Evolutionary conservation across 352 stramenopile genomes (phyloP).

Genomic region (Phytopythium montanum): DNA sequence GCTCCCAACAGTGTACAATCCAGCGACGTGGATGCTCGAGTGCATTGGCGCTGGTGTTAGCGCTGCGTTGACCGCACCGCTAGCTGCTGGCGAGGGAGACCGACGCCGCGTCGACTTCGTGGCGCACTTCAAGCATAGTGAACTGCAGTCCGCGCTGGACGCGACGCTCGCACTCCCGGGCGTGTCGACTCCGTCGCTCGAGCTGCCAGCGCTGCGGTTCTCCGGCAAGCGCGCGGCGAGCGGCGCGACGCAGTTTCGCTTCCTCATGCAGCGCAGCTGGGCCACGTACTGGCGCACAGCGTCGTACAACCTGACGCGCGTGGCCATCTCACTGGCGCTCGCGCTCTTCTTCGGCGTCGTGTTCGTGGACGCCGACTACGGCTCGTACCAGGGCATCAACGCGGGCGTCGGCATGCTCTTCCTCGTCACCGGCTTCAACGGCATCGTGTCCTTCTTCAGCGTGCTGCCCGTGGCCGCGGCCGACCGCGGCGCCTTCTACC

Average conservation of each 20-base stretch:
- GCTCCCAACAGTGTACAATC: constrained; percentile 30
- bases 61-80: background rate
- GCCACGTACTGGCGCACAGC: constrained; percentile 49
- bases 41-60: constrained; percentile 44
- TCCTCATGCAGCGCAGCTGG: constrained; percentile 33
- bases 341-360: constrained; percentile 79
- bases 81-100: background rate
- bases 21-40: constrained; percentile 87
- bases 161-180: constrained; percentile 20
- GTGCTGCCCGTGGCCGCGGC: constrained; percentile 74
- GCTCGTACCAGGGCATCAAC: constrained; percentile 41
- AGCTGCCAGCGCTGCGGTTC: constrained; percentile 23
- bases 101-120: constrained; percentile 26
- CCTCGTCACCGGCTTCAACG: constrained; percentile 77
- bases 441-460: constrained; percentile 80
- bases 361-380: constrained; percentile 51
- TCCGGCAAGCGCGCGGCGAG: constrained; percentile 25
- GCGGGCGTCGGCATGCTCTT: constrained; percentile 81
- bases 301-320: constrained; percentile 76
- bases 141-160: constrained; percentile 20
- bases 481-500: constrained; percentile 80
- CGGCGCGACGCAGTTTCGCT: constrained; percentile 23
- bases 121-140: constrained; percentile 29
- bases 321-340: constrained; percentile 60
- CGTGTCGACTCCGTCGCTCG: constrained; percentile 22